Evolutionary conservation across 2,329 filamentous ascomycete genomes (phyloP).

Genomic region (Fusarium sp.): DNA sequence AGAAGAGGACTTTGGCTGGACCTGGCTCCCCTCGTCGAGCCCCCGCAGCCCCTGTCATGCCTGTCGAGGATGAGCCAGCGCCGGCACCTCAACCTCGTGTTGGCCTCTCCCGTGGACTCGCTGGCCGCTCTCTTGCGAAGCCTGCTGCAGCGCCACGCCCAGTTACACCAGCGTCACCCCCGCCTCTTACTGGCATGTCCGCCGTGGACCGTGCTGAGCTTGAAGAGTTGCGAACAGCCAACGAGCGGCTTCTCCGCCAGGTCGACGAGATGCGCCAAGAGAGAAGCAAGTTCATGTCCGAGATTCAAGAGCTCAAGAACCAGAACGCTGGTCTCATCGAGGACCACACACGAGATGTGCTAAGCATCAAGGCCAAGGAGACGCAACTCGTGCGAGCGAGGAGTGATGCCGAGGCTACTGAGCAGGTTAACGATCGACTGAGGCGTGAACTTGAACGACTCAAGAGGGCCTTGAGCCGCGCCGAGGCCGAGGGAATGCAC

Average conservation of each 20-base stretch:
- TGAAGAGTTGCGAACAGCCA: slow-evolving; percentile 86
- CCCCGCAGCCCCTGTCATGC: slow-evolving; percentile 59
- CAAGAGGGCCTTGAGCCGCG: slow-evolving; percentile 82
- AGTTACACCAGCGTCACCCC: slow-evolving; percentile 65
- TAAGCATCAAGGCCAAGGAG: slow-evolving; percentile 98
- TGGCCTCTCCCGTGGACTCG: slow-evolving; percentile 81
- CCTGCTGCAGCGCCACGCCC: slow-evolving; percentile 67
- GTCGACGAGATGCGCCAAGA: slow-evolving; percentile 87
- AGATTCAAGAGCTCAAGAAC: slow-evolving; percentile 94
- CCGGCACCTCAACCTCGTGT: slow-evolving; percentile 72
- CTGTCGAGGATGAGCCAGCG: slow-evolving; percentile 68
- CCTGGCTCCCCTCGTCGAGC: slow-evolving; percentile 68
- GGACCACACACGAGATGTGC: slow-evolving; percentile 93
- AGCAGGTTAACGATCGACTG: slow-evolving; percentile 86
- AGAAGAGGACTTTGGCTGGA: slow-evolving; percentile 64
- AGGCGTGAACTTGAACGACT: slow-evolving; percentile 90
- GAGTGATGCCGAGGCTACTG: slow-evolving; percentile 88
- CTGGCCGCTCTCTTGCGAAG: slow-evolving; percentile 86
- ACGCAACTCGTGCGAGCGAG: slow-evolving; percentile 94
- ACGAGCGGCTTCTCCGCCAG: slow-evolving; percentile 80
- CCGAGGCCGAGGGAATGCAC: slow-evolving; percentile 58
- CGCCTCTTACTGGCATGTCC: slow-evolving; percentile 74
- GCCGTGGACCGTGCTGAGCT: slow-evolving; percentile 91
- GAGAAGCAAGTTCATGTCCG: slow-evolving; percentile 82
- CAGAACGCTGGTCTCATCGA: slow-evolving; percentile 97